Percentiles rank a stretch among this genome's conserved stretches.
These are phyloP conservation scores for Sporothrix globosa DNA, from an alignment of 2,329 filamentous ascomycete species.

Conservation along the genomic window DNA sequence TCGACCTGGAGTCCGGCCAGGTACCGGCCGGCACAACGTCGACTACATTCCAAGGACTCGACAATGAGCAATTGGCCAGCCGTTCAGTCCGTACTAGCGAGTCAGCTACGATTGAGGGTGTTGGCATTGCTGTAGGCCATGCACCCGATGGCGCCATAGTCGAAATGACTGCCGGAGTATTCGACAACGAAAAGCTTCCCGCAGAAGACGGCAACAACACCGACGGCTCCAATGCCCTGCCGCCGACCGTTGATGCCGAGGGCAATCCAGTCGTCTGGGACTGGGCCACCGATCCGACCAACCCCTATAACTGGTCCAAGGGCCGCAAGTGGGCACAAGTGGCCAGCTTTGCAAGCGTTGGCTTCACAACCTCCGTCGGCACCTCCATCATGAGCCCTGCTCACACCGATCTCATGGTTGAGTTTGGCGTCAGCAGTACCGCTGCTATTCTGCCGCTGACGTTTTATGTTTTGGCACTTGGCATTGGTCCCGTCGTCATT, in stretches of 20 bases:
- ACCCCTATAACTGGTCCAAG: constrained; percentile 56
- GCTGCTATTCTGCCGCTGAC: constrained; percentile 62
- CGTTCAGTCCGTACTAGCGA: constrained; percentile 4
- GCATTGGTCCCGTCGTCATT: constrained; percentile 60
- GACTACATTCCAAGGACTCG: background rate
- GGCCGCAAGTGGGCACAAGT: constrained; percentile 49
- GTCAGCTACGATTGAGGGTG: background rate
- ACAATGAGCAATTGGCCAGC: background rate
- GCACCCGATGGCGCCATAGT: background rate
- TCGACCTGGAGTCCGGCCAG: background rate
- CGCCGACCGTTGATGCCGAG: constrained; percentile 20
- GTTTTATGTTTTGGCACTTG: constrained; percentile 63
- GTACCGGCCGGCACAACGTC: background rate
- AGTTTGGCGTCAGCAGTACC: constrained; percentile 60
- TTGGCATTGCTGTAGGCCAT: background rate
- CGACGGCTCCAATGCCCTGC: background rate
- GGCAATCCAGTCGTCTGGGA: constrained; percentile 33
- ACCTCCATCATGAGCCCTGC: constrained; percentile 59
- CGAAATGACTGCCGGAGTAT: background rate
- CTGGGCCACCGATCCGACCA: constrained; percentile 49
- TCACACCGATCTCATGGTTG: constrained; percentile 49
- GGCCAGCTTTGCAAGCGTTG: constrained; percentile 46
- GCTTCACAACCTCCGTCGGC: constrained; percentile 55
- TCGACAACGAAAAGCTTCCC: background rate
- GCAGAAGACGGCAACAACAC: constrained; percentile 1